Base-by-base conservation (phyloP, 2,329 filamentous ascomycete genomes). In the Cladophialophora bantiana region DNA sequence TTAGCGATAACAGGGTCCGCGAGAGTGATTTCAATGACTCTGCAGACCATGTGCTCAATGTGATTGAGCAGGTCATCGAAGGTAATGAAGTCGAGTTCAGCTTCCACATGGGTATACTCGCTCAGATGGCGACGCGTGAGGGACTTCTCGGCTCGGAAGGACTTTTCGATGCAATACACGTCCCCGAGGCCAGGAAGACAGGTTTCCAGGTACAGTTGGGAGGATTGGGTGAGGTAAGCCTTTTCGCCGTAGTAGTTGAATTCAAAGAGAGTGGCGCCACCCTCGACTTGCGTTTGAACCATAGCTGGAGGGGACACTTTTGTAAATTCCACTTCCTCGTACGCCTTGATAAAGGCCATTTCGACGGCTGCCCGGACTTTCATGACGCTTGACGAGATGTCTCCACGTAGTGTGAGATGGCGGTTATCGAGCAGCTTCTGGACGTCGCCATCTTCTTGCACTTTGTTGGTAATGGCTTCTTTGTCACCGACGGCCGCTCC, bases 101-200 rank as follows among this genome's bases (percentile, higher is more conserved):
- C 94, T 82, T 99, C 95, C 73, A 99, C 87, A 82, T 99, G 95
- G 1, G 94, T 96, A 83, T 97, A 99, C 81, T 99, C 95, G 56
- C 93, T 92, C 74, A 99, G 82, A 78, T 99, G 95, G 75, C 95
- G 92, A 69, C 95, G 91, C 58, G 95, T 99, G 65, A 98, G 85
- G 6, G 90, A 94, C 83, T 97, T 97, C 81, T 99, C 95, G 13
- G 95, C 95, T 69, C 95, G 94, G 89, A 99, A 99, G 1, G 94
- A 98, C 80, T 97, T 97, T 80, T 97, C 94, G 75, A 99, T 94
- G 78, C 94, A 98, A 86, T 96, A 99, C 61, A 97, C 93, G 77
- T 97, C 92, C 73, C 95, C 95, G 75, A 98, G 85, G 59, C 90
- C 92, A 10, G 94, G 93, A 36, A 99, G 84, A 72, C 90, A 93